Base-by-base conservation (phyloP, 495 filamentous ascomycete species). In the Darksidea phi region DNA sequence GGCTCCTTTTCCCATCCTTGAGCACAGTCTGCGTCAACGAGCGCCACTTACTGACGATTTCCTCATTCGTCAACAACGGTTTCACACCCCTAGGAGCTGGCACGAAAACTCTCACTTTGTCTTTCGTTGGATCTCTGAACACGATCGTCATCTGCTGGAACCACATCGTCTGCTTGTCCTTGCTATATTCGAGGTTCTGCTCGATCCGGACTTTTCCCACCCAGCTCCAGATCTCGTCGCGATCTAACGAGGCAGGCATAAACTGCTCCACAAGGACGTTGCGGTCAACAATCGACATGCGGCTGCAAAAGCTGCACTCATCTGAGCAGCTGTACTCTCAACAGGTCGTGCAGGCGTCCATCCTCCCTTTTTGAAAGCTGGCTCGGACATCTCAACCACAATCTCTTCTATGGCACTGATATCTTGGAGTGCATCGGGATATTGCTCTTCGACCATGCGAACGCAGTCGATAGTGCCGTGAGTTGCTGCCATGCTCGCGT, bases 261-360 rank as follows among this genome's bases (percentile, higher is more conserved):
- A 76, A 79, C 46, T 77, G 67, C 4, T 65, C 60, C 2, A 71
- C 65, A 13, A 75, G 52, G 1, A 79, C 75, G 24, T 74, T 28
- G 15, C 63, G 54, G 48, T 81, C 73, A 3, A 80, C 61, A 1
- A 79, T 43, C 54, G 77, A 74, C 23, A 71, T 66, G 77, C 77
- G 1, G 68, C 74, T 17, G 72, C 70, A 68, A 81, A 80, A 2
- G 70, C 58, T 28, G 64, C 64, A 49, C 70, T 76, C 76, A 80
- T 81, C 60, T 79, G 78, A 6, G 74, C 75, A 0, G 77, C 73
- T 0, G 72, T 77, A 13, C 64, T 61, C 0, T 69, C 70, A 5
- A 81, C 50, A 6, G 73, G 78, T 5, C 75, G 67, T n/a, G 57
- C 52, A 11, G 70, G 54, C 15, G 68, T 64, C 73, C 72, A 79